Evolutionary conservation across 148 eudicot genomes (phyloP).

Genomic region (Polygonum maritimum): DNA sequence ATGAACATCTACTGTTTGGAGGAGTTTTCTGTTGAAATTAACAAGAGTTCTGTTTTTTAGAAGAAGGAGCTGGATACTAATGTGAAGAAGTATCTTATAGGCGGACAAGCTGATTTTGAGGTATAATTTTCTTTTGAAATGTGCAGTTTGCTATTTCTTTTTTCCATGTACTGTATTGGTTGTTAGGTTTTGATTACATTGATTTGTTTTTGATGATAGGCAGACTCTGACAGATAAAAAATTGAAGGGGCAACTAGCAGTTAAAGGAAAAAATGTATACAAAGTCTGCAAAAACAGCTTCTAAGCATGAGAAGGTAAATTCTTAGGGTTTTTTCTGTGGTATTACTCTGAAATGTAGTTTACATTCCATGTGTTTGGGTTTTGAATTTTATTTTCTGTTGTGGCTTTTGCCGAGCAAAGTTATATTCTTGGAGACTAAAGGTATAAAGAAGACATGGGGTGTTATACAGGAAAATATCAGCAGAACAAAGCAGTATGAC

Average conservation of each 20-base stretch:
- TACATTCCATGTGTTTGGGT: conserved; percentile 7
- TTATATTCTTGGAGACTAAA: too few relatives aligned
- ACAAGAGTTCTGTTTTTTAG: not conserved
- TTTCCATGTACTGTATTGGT: not conserved
- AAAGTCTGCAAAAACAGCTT: conserved; percentile 72
- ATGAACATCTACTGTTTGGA: not conserved
- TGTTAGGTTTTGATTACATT: not conserved
- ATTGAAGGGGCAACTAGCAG: conserved; percentile 76
- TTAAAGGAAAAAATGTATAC: conserved; percentile 49
- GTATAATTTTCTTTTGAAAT: conserved; percentile 20
- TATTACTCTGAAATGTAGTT: not conserved
- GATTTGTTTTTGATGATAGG: conserved; percentile 6
- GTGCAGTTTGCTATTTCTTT: not conserved
- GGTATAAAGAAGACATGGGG: too few relatives aligned
- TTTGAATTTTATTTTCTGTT: too few relatives aligned
- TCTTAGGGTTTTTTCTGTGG: conserved; percentile 2
- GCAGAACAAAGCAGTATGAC: conserved; percentile 63
- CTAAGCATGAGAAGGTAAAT: conserved; percentile 73
- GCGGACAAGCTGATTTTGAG: conserved; percentile 61
- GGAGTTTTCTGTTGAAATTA: not conserved
- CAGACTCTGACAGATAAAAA: conserved; percentile 76
- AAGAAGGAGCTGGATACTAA: conserved; percentile 36
- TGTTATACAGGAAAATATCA: too few relatives aligned
- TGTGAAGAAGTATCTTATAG: conserved; percentile 70
- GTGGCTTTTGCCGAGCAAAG: too few relatives aligned